Evolutionary conservation across 164 flowering plant species (phyloP).

Genomic region (Magnolia officinalis): DNA sequence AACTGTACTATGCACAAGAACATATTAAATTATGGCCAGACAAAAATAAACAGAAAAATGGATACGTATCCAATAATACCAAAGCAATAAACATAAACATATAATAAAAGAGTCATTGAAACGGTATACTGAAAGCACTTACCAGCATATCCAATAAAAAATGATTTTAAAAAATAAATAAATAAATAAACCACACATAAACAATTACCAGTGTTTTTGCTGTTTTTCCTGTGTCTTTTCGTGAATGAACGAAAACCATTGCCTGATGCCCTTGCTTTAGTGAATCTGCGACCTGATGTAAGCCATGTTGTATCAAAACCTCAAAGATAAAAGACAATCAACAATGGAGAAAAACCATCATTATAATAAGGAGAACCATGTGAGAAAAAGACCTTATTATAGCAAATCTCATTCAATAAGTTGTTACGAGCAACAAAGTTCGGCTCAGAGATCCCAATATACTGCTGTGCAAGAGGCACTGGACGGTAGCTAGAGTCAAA

Average conservation of each 20-base stretch:
- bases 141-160: background rate
- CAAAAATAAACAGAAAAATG: too few relatives aligned
- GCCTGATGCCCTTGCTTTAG: conserved; percentile 86
- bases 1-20: too few relatives aligned
- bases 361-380: conserved; percentile 6
- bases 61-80: too few relatives aligned
- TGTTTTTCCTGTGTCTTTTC: conserved; percentile 95
- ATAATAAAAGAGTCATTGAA: too few relatives aligned
- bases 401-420: conserved; percentile 80
- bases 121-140: too few relatives aligned
- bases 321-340: background rate
- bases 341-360: background rate
- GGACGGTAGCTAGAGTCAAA: conserved; percentile 99
- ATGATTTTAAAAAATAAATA: background rate
- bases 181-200: background rate
- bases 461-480: conserved; percentile 97
- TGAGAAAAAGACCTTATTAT: conserved; percentile 58
- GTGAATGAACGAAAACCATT: conserved; percentile 97
- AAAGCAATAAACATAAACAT: too few relatives aligned
- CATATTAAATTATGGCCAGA: too few relatives aligned
- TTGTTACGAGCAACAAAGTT: conserved; percentile 77
- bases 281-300: conserved; percentile 78
- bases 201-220: conserved; percentile 73
- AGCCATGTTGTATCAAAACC: background rate
- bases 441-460: conserved; percentile 91